These are phyloP conservation scores for Trichoderma arundinaceum DNA, from an alignment of 2,329 filamentous ascomycete species.

Conservation along the genomic window DNA sequence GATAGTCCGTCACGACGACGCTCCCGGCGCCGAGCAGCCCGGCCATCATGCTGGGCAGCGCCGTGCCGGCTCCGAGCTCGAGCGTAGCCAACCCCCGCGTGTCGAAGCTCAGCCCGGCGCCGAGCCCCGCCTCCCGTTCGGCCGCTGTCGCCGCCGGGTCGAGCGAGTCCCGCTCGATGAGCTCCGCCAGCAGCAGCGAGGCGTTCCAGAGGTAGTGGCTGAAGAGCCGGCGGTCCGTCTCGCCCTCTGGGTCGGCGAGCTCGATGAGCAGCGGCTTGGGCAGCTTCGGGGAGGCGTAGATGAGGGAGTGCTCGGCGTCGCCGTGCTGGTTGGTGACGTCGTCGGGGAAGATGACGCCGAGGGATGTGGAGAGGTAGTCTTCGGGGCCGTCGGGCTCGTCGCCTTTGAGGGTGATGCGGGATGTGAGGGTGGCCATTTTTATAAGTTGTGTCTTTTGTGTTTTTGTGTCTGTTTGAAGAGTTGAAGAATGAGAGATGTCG, in stretches of 20 bases:
- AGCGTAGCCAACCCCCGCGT: constrained; percentile 60
- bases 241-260: constrained; percentile 55
- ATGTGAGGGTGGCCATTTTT: constrained; percentile 47
- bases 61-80: constrained; percentile 72
- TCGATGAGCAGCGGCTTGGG: constrained; percentile 52
- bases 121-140: constrained; percentile 23
- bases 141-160: neutral
- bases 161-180: constrained; percentile 58
- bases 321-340: constrained; percentile 71
- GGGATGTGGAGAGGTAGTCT: constrained; percentile 63
- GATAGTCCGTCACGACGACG: constrained; percentile 71
- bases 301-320: constrained; percentile 61
- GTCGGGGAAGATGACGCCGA: constrained; percentile 70
- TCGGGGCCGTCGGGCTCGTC: constrained; percentile 50
- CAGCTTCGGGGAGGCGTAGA: constrained; percentile 63
- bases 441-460: neutral
- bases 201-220: constrained; percentile 79
- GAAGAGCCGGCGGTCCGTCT: constrained; percentile 65
- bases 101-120: constrained; percentile 46
- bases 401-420: constrained; percentile 41
- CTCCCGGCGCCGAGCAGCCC: constrained; percentile 54
- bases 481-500: too few species aligned
- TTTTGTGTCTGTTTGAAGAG: neutral
- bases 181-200: constrained; percentile 59
- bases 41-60: constrained; percentile 57